These are phyloP conservation scores for Phaeoacremonium minimum DNA, from an alignment of 2,329 filamentous ascomycete genomes.

Conservation along the genomic window DNA sequence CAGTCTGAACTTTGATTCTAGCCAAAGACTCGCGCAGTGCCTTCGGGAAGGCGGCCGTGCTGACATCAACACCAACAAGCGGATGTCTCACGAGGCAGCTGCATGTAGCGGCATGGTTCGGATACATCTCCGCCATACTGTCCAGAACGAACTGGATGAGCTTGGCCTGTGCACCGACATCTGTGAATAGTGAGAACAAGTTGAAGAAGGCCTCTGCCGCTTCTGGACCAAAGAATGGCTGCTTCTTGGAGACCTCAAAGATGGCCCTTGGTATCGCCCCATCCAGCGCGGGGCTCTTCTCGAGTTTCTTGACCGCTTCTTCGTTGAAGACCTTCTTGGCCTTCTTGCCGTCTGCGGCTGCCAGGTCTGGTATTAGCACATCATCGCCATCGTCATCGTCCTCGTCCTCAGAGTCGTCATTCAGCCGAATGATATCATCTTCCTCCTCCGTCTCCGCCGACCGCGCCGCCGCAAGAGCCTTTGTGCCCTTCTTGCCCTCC, in stretches of 20 bases:
- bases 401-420: slow-evolving; percentile 45
- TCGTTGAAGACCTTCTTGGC: slow-evolving; percentile 41
- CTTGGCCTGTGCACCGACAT: slow-evolving; percentile 58
- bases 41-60: slow-evolving; percentile 67
- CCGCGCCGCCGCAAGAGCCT: slow-evolving; percentile 23
- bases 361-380: slow-evolving; percentile 38
- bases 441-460: slow-evolving; percentile 30
- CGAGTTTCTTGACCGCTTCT: slow-evolving; percentile 45
- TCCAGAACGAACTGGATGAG: slow-evolving; percentile 73
- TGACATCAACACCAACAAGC: slow-evolving; percentile 58
- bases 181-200: slow-evolving; percentile 67
- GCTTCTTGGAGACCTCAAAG: slow-evolving; percentile 79
- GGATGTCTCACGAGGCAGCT: slow-evolving; percentile 70
- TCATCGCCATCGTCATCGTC: slow-evolving; percentile 38
- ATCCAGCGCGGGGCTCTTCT: slow-evolving; percentile 76
- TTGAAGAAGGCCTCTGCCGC: slow-evolving; percentile 76
- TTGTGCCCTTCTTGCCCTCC: slow-evolving; percentile 58
- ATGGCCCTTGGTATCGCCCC: slow-evolving; percentile 94
- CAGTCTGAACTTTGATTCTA: slow-evolving; percentile 49
- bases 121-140: slow-evolving; percentile 54
- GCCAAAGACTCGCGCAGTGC: slow-evolving; percentile 64
- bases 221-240: slow-evolving; percentile 63
- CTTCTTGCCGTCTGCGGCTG: slow-evolving; percentile 23
- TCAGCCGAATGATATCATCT: slow-evolving; percentile 39
- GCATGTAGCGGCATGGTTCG: slow-evolving; percentile 58